Percentiles rank a stretch among this genome's conserved stretches.
Conservation (phyloP, 495 filamentous ascomycete species). For the Podospora anserina region DNA sequence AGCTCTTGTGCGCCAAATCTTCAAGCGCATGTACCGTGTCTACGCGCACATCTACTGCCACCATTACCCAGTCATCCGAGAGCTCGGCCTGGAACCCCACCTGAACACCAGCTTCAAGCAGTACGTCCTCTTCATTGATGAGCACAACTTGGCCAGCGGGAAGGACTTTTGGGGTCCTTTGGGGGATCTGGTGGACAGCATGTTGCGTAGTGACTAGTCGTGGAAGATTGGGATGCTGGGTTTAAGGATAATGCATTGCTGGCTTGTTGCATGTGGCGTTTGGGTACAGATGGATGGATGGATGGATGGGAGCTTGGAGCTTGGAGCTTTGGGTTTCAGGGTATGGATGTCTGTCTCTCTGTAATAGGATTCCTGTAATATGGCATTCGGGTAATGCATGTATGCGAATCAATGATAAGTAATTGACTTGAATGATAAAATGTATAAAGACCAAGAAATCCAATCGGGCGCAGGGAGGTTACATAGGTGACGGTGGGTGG, state of each 20-base stretch:
- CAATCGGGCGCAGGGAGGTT: not conserved
- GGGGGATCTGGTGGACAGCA: constrained; percentile 93
- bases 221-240: not conserved
- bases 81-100: constrained; percentile 93
- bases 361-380: constrained; percentile 14
- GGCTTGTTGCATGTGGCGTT: not conserved
- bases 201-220: constrained; percentile 80
- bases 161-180: constrained; percentile 99
- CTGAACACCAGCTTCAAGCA: constrained; percentile 99
- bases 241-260: not conserved
- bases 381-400: constrained; percentile 17
- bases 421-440: too few species aligned
- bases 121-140: constrained; percentile 94
- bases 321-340: constrained; percentile 18
- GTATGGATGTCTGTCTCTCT: constrained; percentile 20
- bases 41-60: constrained; percentile 99
- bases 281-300: not conserved
- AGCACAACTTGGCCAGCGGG: constrained; percentile 80
- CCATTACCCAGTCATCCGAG: constrained; percentile 94
- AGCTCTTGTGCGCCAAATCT: constrained; percentile 81
- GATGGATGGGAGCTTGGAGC: not conserved
- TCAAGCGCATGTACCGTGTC: constrained; percentile 97
- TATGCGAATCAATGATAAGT: not conserved
- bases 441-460: not conserved
- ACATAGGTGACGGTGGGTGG: not conserved